Base-by-base conservation (phyloP, 441 rosid genomes). In the Bocquillonia castaneifolia region DNA sequence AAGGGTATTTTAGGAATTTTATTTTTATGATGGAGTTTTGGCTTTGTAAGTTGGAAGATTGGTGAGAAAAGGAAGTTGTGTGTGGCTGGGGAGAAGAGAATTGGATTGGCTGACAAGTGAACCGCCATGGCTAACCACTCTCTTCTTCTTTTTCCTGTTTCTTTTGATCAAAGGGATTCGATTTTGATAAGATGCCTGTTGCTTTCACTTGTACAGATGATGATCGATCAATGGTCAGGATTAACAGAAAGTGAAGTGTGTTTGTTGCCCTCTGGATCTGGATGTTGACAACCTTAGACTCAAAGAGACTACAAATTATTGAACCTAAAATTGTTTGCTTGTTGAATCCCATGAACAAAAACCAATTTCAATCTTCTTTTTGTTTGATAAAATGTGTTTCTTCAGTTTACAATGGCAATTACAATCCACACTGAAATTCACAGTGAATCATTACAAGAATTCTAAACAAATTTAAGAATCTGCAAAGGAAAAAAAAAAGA, bases 41-140 rank as follows among this genome's bases (percentile, higher is more conserved):
- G 73, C 59, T 45, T 79, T 63, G 71, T 29, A 18, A 69, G 59
- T 29, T 66, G 57, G 36, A 67, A 26, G 29, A 67, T 44, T 1
- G 32, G 74, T 1, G 59, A 55, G 37, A 5, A n/a, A 23, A 31
- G 20, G 32, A 25, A 25, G 36, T 48, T 36, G 37, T n/a, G n/a
- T n/a, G n/a, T n/a, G n/a, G 25, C 53, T 40, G 59, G 14, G 68
- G 32, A 13, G 3, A 72, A 45, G 2, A 73, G n/a, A 12, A 71
- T 63, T 8, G 42, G 69, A 57, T 64, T 77, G 8, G 73, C 79
- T 10, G 79, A 69, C 32, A 73, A 59, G n/a, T n/a, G 50, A 28
- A 74, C 22, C 47, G 76, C 72, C 86, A 79, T 80, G 70, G 55
- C 25, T 37, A 67, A 5, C 50, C 50, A 39, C 29, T 12, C 0